Percentiles rank a stretch among this genome's conserved stretches.
These are phyloP conservation scores for Cladophialophora immunda DNA, from an alignment of 2,329 filamentous ascomycete species.

Conservation along the genomic window DNA sequence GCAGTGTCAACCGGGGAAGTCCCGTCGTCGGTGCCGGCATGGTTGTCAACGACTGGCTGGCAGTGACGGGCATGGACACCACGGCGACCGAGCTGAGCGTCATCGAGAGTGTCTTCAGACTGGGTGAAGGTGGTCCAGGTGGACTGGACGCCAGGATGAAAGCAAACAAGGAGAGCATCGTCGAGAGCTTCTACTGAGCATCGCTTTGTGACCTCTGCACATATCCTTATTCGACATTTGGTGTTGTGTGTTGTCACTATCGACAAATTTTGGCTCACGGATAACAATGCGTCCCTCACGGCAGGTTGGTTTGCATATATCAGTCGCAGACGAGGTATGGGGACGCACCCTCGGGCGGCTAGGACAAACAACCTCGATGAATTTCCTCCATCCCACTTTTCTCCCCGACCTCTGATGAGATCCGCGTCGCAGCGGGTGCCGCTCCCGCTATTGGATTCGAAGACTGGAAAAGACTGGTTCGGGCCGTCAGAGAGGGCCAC, in stretches of 20 bases:
- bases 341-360: neutral
- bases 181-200: constrained; percentile 94
- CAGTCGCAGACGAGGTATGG: neutral
- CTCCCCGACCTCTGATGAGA: neutral
- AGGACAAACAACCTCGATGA: neutral
- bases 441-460: neutral
- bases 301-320: neutral
- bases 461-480: neutral
- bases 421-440: neutral
- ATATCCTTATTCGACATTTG: neutral
- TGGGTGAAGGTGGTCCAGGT: constrained; percentile 84
- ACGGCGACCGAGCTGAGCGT: constrained; percentile 98
- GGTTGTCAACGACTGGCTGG: constrained; percentile 98
- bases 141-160: constrained; percentile 65
- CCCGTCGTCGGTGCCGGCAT: constrained; percentile 96
- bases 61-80: constrained; percentile 90
- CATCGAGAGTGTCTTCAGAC: constrained; percentile 92
- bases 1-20: constrained; percentile 90
- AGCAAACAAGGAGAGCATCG: constrained; percentile 96
- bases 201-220: neutral
- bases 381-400: neutral
- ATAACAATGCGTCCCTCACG: neutral
- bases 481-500: neutral
- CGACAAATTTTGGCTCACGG: neutral
- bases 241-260: neutral